Evolutionary conservation across 768 basidiomycete species (phyloP).

Genomic region (Cystobasidium onofrii): DNA sequence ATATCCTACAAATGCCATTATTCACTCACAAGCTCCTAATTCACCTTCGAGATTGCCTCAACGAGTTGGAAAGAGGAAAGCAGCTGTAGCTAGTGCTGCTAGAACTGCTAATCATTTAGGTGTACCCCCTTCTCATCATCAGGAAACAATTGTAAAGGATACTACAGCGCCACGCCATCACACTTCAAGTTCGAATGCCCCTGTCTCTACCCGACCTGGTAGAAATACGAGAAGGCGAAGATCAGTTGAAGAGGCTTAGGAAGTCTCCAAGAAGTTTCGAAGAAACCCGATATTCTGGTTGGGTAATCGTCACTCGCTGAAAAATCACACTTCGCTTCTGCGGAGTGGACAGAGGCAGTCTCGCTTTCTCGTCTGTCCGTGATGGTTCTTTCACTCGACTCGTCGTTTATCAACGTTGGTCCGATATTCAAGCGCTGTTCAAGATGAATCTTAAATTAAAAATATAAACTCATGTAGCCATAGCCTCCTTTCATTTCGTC

Average conservation of each 20-base stretch:
- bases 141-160: background rate
- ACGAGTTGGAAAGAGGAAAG: conserved; percentile 6
- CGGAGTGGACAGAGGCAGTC: too few relatives aligned
- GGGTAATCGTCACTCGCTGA: too few relatives aligned
- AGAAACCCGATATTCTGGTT: too few relatives aligned
- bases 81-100: conserved; percentile 1
- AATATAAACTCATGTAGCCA: too few relatives aligned
- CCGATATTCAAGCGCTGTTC: too few relatives aligned
- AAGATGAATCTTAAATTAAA: too few relatives aligned
- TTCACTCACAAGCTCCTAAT: background rate
- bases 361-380: too few relatives aligned
- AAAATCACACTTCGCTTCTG: too few relatives aligned
- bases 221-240: background rate
- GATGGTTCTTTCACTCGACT: too few relatives aligned
- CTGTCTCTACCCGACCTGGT: background rate
- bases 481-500: too few relatives aligned
- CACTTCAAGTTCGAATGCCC: background rate
- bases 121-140: background rate
- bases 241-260: conserved; percentile 1
- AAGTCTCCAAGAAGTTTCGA: background rate
- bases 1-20: background rate
- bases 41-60: conserved; percentile 9
- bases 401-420: too few relatives aligned
- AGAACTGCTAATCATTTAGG: conserved; percentile 8
- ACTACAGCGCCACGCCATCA: background rate